Evolutionary conservation across 805 yeast species (phyloP).

Genomic region (Middelhovenomyces tepae): DNA sequence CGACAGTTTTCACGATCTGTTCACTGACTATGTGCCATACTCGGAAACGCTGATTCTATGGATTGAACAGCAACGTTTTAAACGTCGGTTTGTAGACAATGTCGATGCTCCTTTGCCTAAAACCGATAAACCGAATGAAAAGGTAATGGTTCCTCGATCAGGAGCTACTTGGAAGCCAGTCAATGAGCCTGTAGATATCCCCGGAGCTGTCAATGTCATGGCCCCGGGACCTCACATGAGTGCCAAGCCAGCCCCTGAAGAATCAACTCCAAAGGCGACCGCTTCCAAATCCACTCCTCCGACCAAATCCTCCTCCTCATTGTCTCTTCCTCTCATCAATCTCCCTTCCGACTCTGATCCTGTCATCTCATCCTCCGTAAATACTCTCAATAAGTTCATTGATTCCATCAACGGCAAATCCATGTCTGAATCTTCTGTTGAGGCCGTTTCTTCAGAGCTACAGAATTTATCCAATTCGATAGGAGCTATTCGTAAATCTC

Average conservation of each 20-base stretch:
- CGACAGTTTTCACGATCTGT: slow-evolving; percentile 53
- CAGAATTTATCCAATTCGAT: slow-evolving; percentile 17
- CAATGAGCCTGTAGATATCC: slow-evolving; percentile 1
- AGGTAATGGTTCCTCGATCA: slow-evolving; percentile 15
- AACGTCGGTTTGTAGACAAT: slow-evolving; percentile 7
- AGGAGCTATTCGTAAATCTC: slow-evolving; percentile 12
- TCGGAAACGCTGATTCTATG: slow-evolving; percentile 47
- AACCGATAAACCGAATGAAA: slow-evolving; percentile 6
- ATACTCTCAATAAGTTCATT: slow-evolving; percentile 29
- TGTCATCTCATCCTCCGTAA: slow-evolving; percentile 15
- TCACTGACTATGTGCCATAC: slow-evolving; percentile 55
- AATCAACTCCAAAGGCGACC: slow-evolving; percentile 20
- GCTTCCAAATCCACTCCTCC: slow-evolving; percentile 6
- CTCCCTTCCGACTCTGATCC: slow-evolving; percentile 16
- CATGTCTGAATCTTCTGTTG: slow-evolving; percentile 17
- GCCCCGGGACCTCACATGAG: slow-evolving; percentile 2
- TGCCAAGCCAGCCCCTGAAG: slow-evolving; percentile 26
- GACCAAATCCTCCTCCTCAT: slow-evolving; percentile 16
- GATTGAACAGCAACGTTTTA: slow-evolving; percentile 35
- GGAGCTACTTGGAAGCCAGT: slow-evolving; percentile 13
- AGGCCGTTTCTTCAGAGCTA: slow-evolving; percentile 18
- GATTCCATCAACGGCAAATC: slow-evolving; percentile 31
- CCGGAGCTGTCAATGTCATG: slow-evolving; percentile 9
- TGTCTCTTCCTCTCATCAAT: slow-evolving; percentile 14
- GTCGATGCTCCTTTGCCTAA: background rate